Percentiles rank a stretch among this genome's conserved stretches.
Conservation (phyloP, 176 grass and related monocot genomes). For the Pontederia paniculata region DNA sequence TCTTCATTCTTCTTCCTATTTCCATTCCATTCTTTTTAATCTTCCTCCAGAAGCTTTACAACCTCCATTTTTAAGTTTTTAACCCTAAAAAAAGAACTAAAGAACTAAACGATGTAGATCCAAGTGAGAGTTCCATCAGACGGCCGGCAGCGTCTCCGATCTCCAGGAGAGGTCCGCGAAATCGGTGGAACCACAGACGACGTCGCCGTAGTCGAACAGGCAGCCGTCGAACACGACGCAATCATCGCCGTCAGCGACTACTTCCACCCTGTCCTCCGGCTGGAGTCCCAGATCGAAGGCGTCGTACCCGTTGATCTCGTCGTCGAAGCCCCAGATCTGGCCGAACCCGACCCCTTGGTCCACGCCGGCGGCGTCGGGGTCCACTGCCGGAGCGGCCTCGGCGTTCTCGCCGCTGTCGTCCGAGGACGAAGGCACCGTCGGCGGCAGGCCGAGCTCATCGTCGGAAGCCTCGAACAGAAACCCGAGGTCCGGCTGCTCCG, state of each 20-base stretch:
- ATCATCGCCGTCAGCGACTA: not conserved
- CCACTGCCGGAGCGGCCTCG: not conserved
- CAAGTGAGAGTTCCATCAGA: not conserved
- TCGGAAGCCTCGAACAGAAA: constrained; percentile 34
- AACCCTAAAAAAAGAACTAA: too few relatives aligned
- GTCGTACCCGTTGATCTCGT: not conserved
- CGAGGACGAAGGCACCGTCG: constrained; percentile 4
- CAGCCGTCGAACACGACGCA: not conserved
- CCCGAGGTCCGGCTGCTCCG: constrained; percentile 16
- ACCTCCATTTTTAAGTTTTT: too few relatives aligned
- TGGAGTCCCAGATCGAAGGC: not conserved
- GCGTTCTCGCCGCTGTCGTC: not conserved
- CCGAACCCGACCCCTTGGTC: not conserved
- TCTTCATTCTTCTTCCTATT: too few relatives aligned
- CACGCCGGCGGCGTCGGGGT: not conserved
- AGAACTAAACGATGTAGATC: too few relatives aligned
- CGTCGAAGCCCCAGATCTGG: constrained; percentile 6
- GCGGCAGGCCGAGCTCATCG: constrained; percentile 32
- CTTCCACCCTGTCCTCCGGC: not conserved
- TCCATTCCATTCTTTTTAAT: too few relatives aligned
- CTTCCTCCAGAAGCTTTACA: too few relatives aligned
- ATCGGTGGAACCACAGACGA: not conserved
- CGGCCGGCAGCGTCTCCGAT: not conserved
- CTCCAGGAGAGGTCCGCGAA: not conserved
- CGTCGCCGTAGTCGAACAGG: not conserved